Conservation (phyloP, 2,329 filamentous ascomycete species). For the Penicillium sp. region DNA sequence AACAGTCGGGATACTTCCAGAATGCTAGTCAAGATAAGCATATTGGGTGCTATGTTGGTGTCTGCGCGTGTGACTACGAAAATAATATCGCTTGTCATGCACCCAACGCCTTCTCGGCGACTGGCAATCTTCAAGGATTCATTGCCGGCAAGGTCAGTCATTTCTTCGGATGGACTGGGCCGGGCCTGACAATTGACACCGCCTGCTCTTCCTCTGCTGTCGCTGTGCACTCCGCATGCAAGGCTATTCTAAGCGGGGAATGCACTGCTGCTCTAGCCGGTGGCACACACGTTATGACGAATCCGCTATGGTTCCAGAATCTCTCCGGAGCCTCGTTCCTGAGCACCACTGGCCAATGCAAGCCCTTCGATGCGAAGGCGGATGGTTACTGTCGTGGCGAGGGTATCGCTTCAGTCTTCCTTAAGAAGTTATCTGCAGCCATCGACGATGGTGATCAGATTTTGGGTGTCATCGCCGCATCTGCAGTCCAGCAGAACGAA, state of each 20-base stretch:
- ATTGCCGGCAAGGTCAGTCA: constrained; percentile 40
- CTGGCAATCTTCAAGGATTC: constrained; percentile 19
- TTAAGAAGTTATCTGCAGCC: neutral
- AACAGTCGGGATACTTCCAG: constrained; percentile 32
- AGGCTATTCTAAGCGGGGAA: constrained; percentile 21
- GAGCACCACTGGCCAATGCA: constrained; percentile 49
- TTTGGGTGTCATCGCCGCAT: neutral
- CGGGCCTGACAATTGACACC: constrained; percentile 20
- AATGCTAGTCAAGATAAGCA: neutral
- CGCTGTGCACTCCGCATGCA: constrained; percentile 13
- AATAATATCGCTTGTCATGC: constrained; percentile 29
- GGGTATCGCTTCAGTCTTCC: constrained; percentile 33
- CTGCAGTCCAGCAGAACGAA: neutral
- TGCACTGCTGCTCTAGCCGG: constrained; percentile 35
- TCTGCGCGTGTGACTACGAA: constrained; percentile 30
- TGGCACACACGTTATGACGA: constrained; percentile 34
- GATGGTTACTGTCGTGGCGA: constrained; percentile 47
- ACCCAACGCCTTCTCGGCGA: constrained; percentile 30
- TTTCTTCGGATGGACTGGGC: constrained; percentile 47
- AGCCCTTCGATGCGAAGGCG: constrained; percentile 55
- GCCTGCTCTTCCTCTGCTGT: constrained; percentile 3
- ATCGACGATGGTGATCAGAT: neutral
- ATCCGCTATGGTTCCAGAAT: constrained; percentile 24
- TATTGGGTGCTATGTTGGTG: constrained; percentile 19
- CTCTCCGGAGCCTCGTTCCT: constrained; percentile 44